Conservation (phyloP, 345 rosid species). For the Syzygium jambos region DNA sequence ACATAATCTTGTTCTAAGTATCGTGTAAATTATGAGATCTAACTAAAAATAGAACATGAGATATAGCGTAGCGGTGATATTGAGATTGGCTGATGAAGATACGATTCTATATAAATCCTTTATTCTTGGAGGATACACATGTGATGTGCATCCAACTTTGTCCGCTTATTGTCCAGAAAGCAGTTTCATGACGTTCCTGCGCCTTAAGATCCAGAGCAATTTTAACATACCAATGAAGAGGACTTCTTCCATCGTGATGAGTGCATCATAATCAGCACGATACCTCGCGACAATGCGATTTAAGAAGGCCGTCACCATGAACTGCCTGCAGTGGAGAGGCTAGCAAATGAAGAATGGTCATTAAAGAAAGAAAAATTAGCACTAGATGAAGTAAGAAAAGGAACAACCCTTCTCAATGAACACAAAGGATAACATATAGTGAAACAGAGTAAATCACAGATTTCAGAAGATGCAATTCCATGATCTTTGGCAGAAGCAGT, state of each 20-base stretch:
- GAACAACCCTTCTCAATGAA: background rate
- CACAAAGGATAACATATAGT: background rate
- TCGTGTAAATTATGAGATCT: background rate
- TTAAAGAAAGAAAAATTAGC: background rate
- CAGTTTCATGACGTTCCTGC: background rate
- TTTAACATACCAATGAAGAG: conserved; percentile 71
- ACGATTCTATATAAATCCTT: too few species aligned
- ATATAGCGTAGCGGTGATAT: too few species aligned
- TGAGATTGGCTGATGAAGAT: too few species aligned
- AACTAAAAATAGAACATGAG: too few species aligned
- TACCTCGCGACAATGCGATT: conserved; percentile 53
- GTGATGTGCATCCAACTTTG: background rate
- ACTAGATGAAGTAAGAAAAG: background rate
- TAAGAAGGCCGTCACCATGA: conserved; percentile 61
- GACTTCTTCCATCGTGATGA: conserved; percentile 80
- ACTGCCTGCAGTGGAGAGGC: conserved; percentile 34
- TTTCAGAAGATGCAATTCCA: background rate
- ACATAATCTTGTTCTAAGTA: too few species aligned
- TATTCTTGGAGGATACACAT: too few species aligned
- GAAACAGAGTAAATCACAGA: too few species aligned
- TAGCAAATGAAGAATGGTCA: background rate
- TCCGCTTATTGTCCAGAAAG: background rate
- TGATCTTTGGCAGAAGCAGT: background rate
- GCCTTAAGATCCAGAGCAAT: background rate
- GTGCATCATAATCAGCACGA: conserved; percentile 60